Evolutionary conservation across 2,329 filamentous ascomycete genomes (phyloP).

Genomic region (Colletotrichum agaves): DNA sequence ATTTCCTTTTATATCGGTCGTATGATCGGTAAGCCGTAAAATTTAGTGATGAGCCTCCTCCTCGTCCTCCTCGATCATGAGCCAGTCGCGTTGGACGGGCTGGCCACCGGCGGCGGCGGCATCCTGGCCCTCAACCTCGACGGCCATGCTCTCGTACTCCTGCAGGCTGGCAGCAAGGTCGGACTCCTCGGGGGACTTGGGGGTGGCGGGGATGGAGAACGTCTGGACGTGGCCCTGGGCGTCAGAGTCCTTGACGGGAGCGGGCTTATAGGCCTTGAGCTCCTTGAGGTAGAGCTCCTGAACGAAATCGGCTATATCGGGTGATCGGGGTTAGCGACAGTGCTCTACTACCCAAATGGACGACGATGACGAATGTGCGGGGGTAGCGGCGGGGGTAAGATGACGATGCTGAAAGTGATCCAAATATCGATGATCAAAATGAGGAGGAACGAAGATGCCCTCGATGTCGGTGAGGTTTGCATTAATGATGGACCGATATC

Average conservation of each 20-base stretch:
- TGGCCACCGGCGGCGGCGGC: conserved; percentile 67
- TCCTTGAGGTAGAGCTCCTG: conserved; percentile 98
- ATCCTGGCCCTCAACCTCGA: conserved; percentile 92
- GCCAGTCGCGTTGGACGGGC: conserved; percentile 76
- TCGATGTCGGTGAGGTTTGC: background rate
- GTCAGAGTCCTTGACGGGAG: conserved; percentile 85
- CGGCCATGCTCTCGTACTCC: conserved; percentile 92
- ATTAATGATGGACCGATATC: conserved; percentile 17
- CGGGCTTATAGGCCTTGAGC: conserved; percentile 93
- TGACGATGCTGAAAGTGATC: background rate
- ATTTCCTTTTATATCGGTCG: background rate
- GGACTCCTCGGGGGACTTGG: conserved; percentile 90
- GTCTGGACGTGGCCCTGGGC: conserved; percentile 90
- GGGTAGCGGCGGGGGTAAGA: background rate
- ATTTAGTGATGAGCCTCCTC: conserved; percentile 60
- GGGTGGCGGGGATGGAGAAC: conserved; percentile 83
- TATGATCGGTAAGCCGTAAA: conserved; percentile 8
- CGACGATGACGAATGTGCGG: background rate
- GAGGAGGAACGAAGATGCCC: background rate
- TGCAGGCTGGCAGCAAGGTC: conserved; percentile 92
- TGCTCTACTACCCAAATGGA: background rate
- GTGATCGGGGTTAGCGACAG: conserved; percentile 16
- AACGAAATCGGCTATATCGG: conserved; percentile 84
- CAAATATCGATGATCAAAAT: background rate
- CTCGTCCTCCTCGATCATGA: conserved; percentile 81